Conservation (phyloP, 2,329 filamentous ascomycete genomes). For the Colletotrichum higginsianum region DNA sequence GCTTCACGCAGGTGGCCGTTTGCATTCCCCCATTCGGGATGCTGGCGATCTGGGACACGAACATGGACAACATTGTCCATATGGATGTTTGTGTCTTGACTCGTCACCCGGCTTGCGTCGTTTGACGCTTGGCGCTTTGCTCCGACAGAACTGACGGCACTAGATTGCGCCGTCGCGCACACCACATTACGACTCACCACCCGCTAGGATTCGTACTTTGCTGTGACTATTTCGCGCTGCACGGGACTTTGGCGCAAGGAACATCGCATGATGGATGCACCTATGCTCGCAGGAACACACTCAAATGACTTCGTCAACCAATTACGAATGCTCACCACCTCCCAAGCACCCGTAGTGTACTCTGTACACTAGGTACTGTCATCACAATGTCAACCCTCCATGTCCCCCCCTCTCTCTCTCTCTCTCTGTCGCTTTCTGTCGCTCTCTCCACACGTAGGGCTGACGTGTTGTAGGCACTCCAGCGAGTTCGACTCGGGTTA, state of each 20-base stretch:
- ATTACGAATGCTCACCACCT: slow-evolving; percentile 26
- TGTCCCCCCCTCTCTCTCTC: not conserved
- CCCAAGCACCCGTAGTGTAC: not conserved
- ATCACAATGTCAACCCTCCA: not conserved
- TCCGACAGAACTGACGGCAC: slow-evolving; percentile 31
- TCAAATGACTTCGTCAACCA: slow-evolving; percentile 32
- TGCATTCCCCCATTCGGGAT: not conserved
- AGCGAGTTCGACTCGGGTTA: not conserved
- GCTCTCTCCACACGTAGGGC: slow-evolving; percentile 39
- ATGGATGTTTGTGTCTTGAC: slow-evolving; percentile 33
- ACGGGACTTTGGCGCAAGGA: slow-evolving; percentile 39
- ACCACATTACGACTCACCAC: slow-evolving; percentile 9
- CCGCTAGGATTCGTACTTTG: not conserved
- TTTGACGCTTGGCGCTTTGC: slow-evolving; percentile 26
- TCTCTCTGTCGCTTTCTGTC: not conserved
- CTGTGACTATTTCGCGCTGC: slow-evolving; percentile 18
- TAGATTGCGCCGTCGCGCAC: slow-evolving; percentile 38
- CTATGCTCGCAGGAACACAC: slow-evolving; percentile 30
- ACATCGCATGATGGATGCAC: slow-evolving; percentile 26
- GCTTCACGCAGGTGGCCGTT: slow-evolving; percentile 13
- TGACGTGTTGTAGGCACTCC: slow-evolving; percentile 21
- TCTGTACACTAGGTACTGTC: too few relatives aligned
- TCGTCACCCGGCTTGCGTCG: slow-evolving; percentile 41
- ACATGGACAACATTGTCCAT: slow-evolving; percentile 12
- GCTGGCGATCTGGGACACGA: slow-evolving; percentile 1